phyloP scores from a whole-genome alignment of 306 rosid species.

The Delonix regia region DNA sequence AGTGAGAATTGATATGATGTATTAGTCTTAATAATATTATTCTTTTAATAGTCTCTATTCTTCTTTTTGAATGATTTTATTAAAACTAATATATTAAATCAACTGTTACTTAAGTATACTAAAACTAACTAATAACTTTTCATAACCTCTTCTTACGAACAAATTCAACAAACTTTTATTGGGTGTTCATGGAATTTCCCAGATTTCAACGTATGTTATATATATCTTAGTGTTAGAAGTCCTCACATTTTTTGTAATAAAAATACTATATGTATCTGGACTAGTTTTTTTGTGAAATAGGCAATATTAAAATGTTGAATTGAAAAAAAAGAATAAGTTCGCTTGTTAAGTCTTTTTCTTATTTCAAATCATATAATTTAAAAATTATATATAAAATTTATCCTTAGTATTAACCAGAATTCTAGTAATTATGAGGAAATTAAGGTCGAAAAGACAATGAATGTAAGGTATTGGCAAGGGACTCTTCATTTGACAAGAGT shows the following conservation, averaged over 20 bases:
- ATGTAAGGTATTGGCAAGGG: background rate
- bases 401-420: background rate
- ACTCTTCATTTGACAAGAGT: constrained; percentile 16
- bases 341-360: background rate
- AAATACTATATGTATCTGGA: too few relatives aligned
- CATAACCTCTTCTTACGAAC: background rate
- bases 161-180: background rate
- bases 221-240: background rate
- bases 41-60: too few relatives aligned
- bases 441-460: background rate
- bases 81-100: too few relatives aligned
- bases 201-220: background rate
- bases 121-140: too few relatives aligned
- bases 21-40: too few relatives aligned
- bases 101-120: too few relatives aligned
- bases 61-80: too few relatives aligned
- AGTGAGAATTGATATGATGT: too few relatives aligned
- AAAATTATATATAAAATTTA: background rate
- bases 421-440: background rate
- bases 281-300: background rate
- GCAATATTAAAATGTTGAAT: too few relatives aligned
- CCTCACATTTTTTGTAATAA: background rate
- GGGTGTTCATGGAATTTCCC: background rate
- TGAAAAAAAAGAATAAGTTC: background rate
- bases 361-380: background rate